phyloP scores from a whole-genome alignment of 371 early-diverging fungal genomes.

The Lichtheimia corymbifera region DNA sequence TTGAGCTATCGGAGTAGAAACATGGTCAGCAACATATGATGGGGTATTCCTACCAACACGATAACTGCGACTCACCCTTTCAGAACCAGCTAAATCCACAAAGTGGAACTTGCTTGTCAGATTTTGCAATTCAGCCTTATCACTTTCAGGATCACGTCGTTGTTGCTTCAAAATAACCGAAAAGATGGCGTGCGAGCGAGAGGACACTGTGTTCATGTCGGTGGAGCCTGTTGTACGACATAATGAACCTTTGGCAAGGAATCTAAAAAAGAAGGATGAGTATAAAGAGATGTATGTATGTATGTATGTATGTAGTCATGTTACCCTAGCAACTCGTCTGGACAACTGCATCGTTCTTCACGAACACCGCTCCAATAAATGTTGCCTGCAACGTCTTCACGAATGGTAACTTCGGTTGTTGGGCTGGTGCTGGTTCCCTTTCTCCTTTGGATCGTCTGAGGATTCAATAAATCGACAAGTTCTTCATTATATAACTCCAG shows the following conservation, averaged over 20 bases:
- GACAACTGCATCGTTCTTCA: constrained; percentile 75
- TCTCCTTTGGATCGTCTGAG: constrained; percentile 23
- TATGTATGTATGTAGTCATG: not conserved
- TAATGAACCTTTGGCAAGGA: constrained; percentile 75
- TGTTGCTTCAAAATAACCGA: constrained; percentile 75
- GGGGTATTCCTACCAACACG: not conserved
- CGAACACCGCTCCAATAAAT: constrained; percentile 90
- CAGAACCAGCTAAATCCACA: constrained; percentile 94
- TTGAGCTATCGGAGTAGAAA: constrained; percentile 28
- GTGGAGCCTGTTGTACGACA: constrained; percentile 95
- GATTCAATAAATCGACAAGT: constrained; percentile 79
- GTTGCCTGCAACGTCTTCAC: constrained; percentile 92
- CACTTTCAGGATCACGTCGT: constrained; percentile 16
- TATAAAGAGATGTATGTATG: not conserved
- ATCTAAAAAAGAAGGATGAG: constrained; percentile 9
- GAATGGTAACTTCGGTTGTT: constrained; percentile 54
- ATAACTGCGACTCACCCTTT: constrained; percentile 29
- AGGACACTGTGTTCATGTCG: constrained; percentile 95
- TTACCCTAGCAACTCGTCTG: constrained; percentile 73
- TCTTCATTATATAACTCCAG: constrained; percentile 99
- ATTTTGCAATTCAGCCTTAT: constrained; percentile 13
- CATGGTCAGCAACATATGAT: constrained; percentile 1
- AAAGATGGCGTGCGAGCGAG: constrained; percentile 99
- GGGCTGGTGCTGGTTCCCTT: constrained; percentile 3
- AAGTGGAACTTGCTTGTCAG: constrained; percentile 87